Percentiles rank a stretch among this genome's conserved stretches.
These are phyloP conservation scores for Phytophthora sojae DNA, from an alignment of 352 stramenopile species.

Conservation along the genomic window DNA sequence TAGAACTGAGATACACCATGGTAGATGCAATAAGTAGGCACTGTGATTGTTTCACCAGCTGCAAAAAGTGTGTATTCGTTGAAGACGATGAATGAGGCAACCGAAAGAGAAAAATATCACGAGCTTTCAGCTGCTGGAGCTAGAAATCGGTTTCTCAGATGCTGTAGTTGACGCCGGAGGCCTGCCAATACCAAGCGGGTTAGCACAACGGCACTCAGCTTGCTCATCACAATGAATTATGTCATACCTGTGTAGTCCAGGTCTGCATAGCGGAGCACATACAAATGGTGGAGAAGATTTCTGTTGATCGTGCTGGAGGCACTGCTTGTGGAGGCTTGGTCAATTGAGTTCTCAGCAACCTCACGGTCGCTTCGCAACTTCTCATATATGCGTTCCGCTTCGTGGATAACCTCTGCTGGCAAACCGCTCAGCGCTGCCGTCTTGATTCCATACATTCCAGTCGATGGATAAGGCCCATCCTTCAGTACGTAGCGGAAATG, in stretches of 20 bases:
- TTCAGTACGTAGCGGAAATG: conserved; percentile 74
- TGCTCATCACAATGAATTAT: background rate
- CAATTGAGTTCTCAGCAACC: conserved; percentile 12
- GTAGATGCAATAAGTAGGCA: conserved; percentile 59
- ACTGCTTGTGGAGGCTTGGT: conserved; percentile 15
- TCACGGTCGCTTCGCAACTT: conserved; percentile 38
- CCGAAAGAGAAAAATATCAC: background rate
- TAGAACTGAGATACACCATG: conserved; percentile 68
- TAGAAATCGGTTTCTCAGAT: conserved; percentile 68
- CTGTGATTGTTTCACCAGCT: conserved; percentile 56
- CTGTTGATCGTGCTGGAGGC: conserved; percentile 38
- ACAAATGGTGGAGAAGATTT: conserved; percentile 78
- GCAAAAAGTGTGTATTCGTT: conserved; percentile 40
- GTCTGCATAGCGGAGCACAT: conserved; percentile 69
- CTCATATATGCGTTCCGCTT: conserved; percentile 60
- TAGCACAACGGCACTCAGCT: background rate
- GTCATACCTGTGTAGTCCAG: conserved; percentile 62
- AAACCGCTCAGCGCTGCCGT: conserved; percentile 80
- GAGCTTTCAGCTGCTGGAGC: conserved; percentile 19
- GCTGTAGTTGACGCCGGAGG: conserved; percentile 70
- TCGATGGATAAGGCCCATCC: conserved; percentile 64
- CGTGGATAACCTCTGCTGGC: conserved; percentile 62
- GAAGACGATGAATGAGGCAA: conserved; percentile 22
- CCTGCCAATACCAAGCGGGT: conserved; percentile 32
- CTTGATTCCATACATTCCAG: conserved; percentile 85